Conservation (phyloP, 768 basidiomycete genomes). For the Rhodotorula babjevae region DNA sequence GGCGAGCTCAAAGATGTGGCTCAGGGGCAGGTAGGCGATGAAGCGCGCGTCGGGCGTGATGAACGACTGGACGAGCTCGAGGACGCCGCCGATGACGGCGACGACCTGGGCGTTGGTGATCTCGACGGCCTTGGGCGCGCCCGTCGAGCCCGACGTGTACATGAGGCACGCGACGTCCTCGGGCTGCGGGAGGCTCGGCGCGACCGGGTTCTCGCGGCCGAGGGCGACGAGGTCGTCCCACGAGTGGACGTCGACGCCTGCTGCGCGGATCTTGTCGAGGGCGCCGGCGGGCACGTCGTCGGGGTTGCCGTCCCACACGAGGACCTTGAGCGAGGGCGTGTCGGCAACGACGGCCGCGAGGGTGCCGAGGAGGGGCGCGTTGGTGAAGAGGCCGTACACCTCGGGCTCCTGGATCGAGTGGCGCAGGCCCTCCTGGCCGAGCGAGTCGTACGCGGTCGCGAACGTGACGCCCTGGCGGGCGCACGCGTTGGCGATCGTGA, state of each 20-base stretch:
- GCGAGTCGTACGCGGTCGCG: constrained; percentile 93
- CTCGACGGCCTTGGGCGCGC: constrained; percentile 63
- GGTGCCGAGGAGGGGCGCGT: constrained; percentile 78
- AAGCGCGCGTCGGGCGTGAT: constrained; percentile 54
- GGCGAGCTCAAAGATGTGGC: constrained; percentile 87
- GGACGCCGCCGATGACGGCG: constrained; percentile 52
- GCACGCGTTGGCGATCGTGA: constrained; percentile 71
- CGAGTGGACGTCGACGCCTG: constrained; percentile 52
- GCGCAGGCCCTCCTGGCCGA: constrained; percentile 58
- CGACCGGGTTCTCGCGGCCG: constrained; percentile 57
- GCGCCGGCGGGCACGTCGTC: constrained; percentile 43
- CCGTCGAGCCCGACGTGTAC: constrained; percentile 58
- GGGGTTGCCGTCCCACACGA: constrained; percentile 76
- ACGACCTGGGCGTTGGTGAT: constrained; percentile 81
- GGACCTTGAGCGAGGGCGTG: constrained; percentile 67
- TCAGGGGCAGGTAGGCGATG: constrained; percentile 61
- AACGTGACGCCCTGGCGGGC: constrained; percentile 70
- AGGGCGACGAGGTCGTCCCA: constrained; percentile 65
- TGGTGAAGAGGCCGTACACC: constrained; percentile 81
- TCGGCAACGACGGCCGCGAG: constrained; percentile 66
- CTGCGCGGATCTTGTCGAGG: constrained; percentile 57
- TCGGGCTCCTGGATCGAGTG: constrained; percentile 86
- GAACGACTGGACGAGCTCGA: constrained; percentile 9
- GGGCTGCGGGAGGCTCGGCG: constrained; percentile 53
- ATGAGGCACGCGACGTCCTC: constrained; percentile 64